phyloP scores from a whole-genome alignment of 169 alveolate species.

The Perkinsus marinus region DNA sequence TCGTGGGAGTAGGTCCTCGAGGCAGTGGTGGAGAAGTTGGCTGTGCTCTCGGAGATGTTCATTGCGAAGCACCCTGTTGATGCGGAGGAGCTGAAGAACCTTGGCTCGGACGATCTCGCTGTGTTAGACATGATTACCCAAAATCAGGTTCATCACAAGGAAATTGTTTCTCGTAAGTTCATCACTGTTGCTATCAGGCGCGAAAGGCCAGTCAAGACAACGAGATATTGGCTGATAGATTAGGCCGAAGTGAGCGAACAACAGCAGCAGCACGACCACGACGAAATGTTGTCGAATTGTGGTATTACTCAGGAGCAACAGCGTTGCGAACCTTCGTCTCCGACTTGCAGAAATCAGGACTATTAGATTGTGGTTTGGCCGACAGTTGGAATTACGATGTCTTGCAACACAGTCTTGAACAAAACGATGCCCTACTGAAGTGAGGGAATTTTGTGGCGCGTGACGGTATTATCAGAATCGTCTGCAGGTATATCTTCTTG shows the following conservation, averaged over 20 bases:
- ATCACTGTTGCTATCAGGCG: neutral
- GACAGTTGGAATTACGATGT: neutral
- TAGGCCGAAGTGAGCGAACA: neutral
- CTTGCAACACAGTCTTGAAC: neutral
- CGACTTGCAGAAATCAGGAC: neutral
- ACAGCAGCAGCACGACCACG: too few relatives aligned
- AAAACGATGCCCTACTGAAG: neutral
- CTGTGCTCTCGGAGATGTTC: neutral
- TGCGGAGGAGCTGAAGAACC: neutral
- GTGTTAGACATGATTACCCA: neutral
- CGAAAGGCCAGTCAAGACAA: neutral
- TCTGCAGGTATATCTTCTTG: neutral
- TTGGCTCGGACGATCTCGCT: neutral
- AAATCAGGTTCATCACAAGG: neutral
- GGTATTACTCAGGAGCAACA: neutral
- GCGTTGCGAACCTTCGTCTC: neutral
- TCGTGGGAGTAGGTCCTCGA: neutral
- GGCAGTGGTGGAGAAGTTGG: neutral
- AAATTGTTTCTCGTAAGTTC: too few relatives aligned
- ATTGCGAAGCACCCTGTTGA: neutral
- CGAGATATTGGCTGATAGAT: neutral
- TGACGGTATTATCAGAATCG: neutral
- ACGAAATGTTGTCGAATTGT: too few relatives aligned
- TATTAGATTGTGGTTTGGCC: neutral
- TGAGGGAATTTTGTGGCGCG: neutral